Evolutionary conservation across 176 grass and related monocot genomes (phyloP), one percentile per base, ranked within the genome.

Genomic region (Bonia amplexicaulis): DNA sequence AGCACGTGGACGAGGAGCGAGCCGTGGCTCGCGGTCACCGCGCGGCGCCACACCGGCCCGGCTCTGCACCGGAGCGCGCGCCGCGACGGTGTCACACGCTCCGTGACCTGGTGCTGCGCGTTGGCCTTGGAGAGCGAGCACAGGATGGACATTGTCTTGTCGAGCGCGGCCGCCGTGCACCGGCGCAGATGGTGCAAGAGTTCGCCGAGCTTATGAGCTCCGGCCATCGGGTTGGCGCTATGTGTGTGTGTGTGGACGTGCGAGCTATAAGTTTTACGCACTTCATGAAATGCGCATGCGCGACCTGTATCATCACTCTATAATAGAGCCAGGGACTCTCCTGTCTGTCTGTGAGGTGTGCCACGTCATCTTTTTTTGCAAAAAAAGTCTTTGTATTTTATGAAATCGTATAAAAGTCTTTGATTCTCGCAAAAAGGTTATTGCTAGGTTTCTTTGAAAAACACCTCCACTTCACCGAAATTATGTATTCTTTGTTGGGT

Each of bases 41-140:
- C 51, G 65, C 6, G 19, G 65, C 16, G 66, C 66, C 29, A 73
- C 9, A 23, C 46, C 15, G 20, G 35, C 0, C 40, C 69, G 22
- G 66, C 66, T 45, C 78, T 29, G 69, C 49, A 63, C 69, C 68
- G 71, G 79, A 86, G 87, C 42, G 59, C 25, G 27, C 65, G 90
- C 20, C 87, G 79, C 51, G 80, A 89, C 16, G 70, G 83, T 6
- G 73, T 20, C 54, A 85, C 54, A 40, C 81, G 82, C 22, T 82
- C 73, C 27, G 17, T 89, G 41, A 80, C 71, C 35, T 84, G 81
- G 79, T 83, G 75, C 4, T 89, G 66, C 64, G n/a, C 17, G 68
- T 80, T 84, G 27, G 68, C 61, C 81, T 9, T 27, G 74, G 58
- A 67, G 47, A 74, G 23, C 1, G 67, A 79, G 47, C 59, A 16